Conservation (phyloP, 2,329 filamentous ascomycete species). For the Grosmannia serpens region DNA sequence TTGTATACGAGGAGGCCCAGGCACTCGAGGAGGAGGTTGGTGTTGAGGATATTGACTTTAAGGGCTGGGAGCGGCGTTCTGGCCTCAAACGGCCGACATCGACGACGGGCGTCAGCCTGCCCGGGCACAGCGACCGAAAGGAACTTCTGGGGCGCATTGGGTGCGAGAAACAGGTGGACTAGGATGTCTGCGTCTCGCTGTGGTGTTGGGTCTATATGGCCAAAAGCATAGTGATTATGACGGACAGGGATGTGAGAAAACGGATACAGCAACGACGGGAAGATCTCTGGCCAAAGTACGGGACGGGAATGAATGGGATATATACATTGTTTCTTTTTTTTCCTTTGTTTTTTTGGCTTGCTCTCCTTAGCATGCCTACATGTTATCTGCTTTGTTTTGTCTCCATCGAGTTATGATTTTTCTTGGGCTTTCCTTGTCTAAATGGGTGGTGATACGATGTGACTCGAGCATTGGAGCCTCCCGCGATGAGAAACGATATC, state of each 20-base stretch:
- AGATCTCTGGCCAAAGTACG: background rate
- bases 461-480: background rate
- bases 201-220: background rate
- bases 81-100: conserved; percentile 42
- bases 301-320: background rate
- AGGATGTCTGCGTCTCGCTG: background rate
- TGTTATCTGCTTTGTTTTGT: background rate
- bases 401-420: background rate
- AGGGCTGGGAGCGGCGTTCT: conserved; percentile 47
- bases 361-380: background rate
- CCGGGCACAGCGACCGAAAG: conserved; percentile 64
- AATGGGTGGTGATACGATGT: background rate
- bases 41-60: conserved; percentile 58
- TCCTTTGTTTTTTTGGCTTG: too few relatives aligned
- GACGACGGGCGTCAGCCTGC: conserved; percentile 52
- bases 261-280: background rate
- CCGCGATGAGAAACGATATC: background rate
- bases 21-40: conserved; percentile 65
- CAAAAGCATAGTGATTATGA: too few relatives aligned
- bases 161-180: conserved; percentile 63
- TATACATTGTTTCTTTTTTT: background rate
- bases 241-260: background rate
- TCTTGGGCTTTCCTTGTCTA: background rate
- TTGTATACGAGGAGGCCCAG: conserved; percentile 38
- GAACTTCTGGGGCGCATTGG: conserved; percentile 73